Conservation (phyloP, 1,284 basidiomycete genomes). For the Puccinia hordei region DNA sequence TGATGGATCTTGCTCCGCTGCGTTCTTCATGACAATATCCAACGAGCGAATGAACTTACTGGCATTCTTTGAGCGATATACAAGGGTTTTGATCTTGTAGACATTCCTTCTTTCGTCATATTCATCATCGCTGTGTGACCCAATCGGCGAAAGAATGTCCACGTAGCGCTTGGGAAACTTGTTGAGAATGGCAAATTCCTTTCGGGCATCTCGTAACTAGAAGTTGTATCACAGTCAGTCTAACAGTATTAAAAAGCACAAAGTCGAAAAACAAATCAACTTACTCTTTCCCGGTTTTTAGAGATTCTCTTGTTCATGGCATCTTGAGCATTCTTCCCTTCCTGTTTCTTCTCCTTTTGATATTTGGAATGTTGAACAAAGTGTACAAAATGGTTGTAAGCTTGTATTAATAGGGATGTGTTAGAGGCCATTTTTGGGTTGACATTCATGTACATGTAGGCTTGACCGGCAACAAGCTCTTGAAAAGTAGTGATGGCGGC, state of each 20-base stretch:
- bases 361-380: background rate
- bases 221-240: background rate
- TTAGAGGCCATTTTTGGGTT: no score
- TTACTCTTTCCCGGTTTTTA: conserved; percentile 25
- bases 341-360: conserved; percentile 12
- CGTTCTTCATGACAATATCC: background rate
- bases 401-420: background rate
- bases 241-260: background rate
- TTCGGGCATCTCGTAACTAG: background rate
- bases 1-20: no score
- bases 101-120: background rate
- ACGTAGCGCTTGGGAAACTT: conserved; percentile 5
- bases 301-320: background rate
- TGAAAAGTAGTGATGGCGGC: no score
- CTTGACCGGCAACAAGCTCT: no score
- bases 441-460: no score
- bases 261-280: background rate
- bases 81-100: conserved; percentile 14
- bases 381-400: background rate
- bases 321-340: conserved; percentile 12
- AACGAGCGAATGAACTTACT: conserved; percentile 21
- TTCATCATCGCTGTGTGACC: conserved; percentile 29
- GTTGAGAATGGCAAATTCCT: background rate
- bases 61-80: conserved; percentile 31
- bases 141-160: background rate